Percentiles rank a stretch among this genome's conserved stretches.
phyloP scores from a whole-genome alignment of 2,329 filamentous ascomycete species.

The Aspergillus hortae region DNA sequence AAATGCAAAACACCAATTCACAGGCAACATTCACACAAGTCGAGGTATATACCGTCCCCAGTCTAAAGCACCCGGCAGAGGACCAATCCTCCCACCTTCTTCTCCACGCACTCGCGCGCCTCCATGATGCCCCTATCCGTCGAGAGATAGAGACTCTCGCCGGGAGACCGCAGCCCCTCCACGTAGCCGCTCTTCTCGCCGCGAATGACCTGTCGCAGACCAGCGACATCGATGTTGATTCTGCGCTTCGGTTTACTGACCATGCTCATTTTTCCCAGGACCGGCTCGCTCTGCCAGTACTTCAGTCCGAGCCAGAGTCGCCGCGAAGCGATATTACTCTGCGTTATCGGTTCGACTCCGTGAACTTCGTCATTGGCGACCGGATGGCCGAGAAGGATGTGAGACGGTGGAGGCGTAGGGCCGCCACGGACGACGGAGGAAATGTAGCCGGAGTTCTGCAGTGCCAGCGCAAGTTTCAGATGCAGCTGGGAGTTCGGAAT shows the following conservation, averaged over 20 bases:
- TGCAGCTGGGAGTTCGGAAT: constrained; percentile 78
- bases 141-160: constrained; percentile 76
- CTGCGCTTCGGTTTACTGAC: constrained; percentile 72
- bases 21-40: constrained; percentile 15
- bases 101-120: constrained; percentile 74
- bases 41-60: constrained; percentile 6
- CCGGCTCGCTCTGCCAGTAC: constrained; percentile 80
- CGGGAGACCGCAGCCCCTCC: constrained; percentile 68
- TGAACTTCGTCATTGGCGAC: constrained; percentile 36
- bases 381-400: constrained; percentile 52
- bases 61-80: constrained; percentile 61
- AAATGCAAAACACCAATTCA: constrained; percentile 28
- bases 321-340: constrained; percentile 67
- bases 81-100: constrained; percentile 74
- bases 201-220: constrained; percentile 63
- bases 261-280: constrained; percentile 63
- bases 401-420: constrained; percentile 52
- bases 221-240: constrained; percentile 61
- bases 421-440: constrained; percentile 74
- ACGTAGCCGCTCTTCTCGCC: constrained; percentile 66
- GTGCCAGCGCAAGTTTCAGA: constrained; percentile 67
- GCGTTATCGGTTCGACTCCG: constrained; percentile 55
- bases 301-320: constrained; percentile 87
- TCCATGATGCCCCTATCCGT: constrained; percentile 79
- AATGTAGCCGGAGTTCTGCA: constrained; percentile 80